phyloP scores from a whole-genome alignment of 306 rosid species.

The Vicia sativa region DNA sequence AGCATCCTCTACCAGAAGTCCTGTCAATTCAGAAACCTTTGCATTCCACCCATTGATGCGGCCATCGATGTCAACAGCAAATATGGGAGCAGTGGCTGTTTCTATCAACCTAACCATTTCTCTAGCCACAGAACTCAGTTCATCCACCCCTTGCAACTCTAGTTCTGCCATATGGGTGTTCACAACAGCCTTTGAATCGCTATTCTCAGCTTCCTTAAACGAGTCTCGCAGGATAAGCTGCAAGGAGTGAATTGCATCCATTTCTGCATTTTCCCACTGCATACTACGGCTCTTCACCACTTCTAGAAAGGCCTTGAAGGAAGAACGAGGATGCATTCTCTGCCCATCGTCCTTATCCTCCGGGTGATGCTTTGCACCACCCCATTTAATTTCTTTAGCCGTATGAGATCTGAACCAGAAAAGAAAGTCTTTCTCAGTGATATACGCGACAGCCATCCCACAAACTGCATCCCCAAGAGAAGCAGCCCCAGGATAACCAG shows the following conservation, averaged over 20 bases:
- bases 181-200: constrained; percentile 72
- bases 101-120: constrained; percentile 99
- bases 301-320: constrained; percentile 94
- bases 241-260: constrained; percentile 98
- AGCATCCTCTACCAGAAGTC: constrained; percentile 86
- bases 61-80: constrained; percentile 88
- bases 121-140: constrained; percentile 94
- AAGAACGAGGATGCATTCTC: constrained; percentile 98
- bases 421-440: constrained; percentile 74
- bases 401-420: constrained; percentile 98
- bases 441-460: constrained; percentile 96
- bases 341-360: constrained; percentile 97
- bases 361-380: constrained; percentile 99
- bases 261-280: constrained; percentile 95
- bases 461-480: constrained; percentile 91
- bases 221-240: constrained; percentile 95
- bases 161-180: constrained; percentile 52
- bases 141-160: constrained; percentile 82
- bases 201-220: constrained; percentile 63
- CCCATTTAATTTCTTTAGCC: constrained; percentile 93
- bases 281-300: constrained; percentile 95
- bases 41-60: constrained; percentile 96
- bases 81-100: constrained; percentile 98
- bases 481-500: constrained; percentile 91
- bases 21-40: constrained; percentile 90